Evolutionary conservation across 805 yeast species (phyloP), one percentile per base, ranked within the genome.

Genomic region (Hanseniaspora lindneri): DNA sequence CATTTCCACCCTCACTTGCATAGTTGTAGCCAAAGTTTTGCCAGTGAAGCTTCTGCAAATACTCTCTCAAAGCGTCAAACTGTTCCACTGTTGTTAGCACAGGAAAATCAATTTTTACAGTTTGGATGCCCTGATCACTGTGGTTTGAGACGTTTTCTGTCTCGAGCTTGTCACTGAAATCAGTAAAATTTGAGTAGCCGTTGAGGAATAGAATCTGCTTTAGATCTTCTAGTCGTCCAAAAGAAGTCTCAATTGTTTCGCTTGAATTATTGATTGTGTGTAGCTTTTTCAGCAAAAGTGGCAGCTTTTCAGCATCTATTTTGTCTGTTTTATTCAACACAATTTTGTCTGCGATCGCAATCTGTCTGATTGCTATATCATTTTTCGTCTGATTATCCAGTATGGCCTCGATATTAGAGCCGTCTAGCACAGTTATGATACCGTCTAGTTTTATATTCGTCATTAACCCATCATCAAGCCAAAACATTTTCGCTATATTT

Each of bases 401-500:
- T 53, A 83, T 79, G 47, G 66, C 66, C 16, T 71, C 56, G 21
- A 89, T 79, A 58, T 86, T 79, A 41, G 72, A 77, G 2, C 79
- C 61, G 60, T 89, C 97, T 36, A 92, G 68, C 2, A 89, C 96
- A 0, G 96, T 83, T 13, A 92, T 74, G 4, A 89, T 85, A 0
- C 95, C 95, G 63, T 89, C 97, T 28, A 92, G 80, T 60, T 84
- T 83, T 1, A 92, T 86, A 55, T 79, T 80, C 3, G 95, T 79
- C 14, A 80, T 73, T 51, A 92, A 68, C 0, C 88, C 96, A 21
- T 84, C 89, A 61, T 92, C 98, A 27, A 88, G 71, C 98, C 98
- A 92, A 64, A 92, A 92, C 96, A 89, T 89, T 54, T 79, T 76
- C 4, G 96, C 96, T 24, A 92, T 86, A 0, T 97, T 97, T 0